Percentiles rank a stretch among this genome's conserved stretches.
Evolutionary conservation across 2,329 filamentous ascomycete genomes (phyloP).

Genomic region (Aaosphaeria arxii): DNA sequence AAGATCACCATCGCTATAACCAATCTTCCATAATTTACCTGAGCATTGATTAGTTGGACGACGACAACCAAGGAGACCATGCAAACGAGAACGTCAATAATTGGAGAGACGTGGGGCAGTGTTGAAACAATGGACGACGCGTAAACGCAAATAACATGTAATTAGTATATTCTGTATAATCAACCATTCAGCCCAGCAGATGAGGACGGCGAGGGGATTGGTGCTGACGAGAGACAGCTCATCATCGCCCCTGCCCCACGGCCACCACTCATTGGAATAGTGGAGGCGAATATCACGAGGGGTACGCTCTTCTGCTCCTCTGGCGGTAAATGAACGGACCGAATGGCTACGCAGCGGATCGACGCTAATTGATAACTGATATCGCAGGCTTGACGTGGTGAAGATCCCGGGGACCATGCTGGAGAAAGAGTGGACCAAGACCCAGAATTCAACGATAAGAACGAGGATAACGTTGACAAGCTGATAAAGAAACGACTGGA

Average conservation of each 20-base stretch:
- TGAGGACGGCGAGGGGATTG: slow-evolving; percentile 5
- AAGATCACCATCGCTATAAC: slow-evolving; percentile 68
- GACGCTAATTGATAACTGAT: slow-evolving; percentile 14
- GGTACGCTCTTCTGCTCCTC: slow-evolving; percentile 4
- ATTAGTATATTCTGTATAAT: slow-evolving; percentile 10
- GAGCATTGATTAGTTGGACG: slow-evolving; percentile 18
- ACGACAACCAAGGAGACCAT: slow-evolving; percentile 5
- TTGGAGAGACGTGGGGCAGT: too few relatives aligned
- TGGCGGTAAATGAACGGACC: slow-evolving; percentile 17
- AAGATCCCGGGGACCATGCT: slow-evolving; percentile 9
- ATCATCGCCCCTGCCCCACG: slow-evolving; percentile 4
- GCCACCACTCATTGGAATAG: slow-evolving; percentile 10
- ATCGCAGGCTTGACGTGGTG: slow-evolving; percentile 17
- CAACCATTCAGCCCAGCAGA: slow-evolving; percentile 6
- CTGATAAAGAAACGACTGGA: background rate
- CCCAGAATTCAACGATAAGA: too few relatives aligned
- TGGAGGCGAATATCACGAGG: slow-evolving; percentile 23
- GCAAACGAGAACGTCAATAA: background rate
- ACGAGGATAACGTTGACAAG: too few relatives aligned
- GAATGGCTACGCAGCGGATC: slow-evolving; percentile 15
- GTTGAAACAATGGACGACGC: slow-evolving; percentile 1
- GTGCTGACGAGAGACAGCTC: slow-evolving; percentile 5
- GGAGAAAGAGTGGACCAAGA: too few relatives aligned
- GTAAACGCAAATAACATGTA: slow-evolving; percentile 9
- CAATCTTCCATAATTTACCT: slow-evolving; percentile 71